Conservation (phyloP, 1,284 basidiomycete genomes). For the Melampsora larici-populina region DNA sequence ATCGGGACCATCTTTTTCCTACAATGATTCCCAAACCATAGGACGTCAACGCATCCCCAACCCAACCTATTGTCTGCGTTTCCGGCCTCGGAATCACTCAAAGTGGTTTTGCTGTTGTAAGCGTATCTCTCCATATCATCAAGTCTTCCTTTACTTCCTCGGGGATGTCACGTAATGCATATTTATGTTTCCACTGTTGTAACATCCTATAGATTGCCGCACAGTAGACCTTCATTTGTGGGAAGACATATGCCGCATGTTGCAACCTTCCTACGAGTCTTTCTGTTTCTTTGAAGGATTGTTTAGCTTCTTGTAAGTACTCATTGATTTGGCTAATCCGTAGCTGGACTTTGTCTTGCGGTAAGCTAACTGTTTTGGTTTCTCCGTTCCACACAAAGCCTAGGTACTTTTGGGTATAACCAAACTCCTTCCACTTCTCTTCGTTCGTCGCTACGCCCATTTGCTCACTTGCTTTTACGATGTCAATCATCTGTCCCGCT, state of each 20-base stretch:
- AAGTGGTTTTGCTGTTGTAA: background rate
- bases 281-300: background rate
- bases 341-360: background rate
- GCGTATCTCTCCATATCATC: background rate
- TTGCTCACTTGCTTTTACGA: background rate
- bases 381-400: background rate
- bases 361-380: background rate
- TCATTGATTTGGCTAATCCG: background rate
- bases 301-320: background rate
- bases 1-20: background rate
- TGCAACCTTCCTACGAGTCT: too few species aligned
- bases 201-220: background rate
- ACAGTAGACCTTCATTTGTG: too few species aligned
- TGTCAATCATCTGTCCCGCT: background rate
- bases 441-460: background rate
- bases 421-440: background rate
- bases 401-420: too few species aligned
- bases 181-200: background rate
- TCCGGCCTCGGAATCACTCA: background rate
- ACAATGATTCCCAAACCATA: background rate
- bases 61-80: background rate
- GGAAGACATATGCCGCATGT: too few species aligned
- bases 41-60: slow-evolving; percentile 14
- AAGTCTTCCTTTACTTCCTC: background rate
- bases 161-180: background rate